These are phyloP conservation scores for Amaranthus palmeri DNA, from an alignment of 148 eudicot species.

Conservation along the genomic window DNA sequence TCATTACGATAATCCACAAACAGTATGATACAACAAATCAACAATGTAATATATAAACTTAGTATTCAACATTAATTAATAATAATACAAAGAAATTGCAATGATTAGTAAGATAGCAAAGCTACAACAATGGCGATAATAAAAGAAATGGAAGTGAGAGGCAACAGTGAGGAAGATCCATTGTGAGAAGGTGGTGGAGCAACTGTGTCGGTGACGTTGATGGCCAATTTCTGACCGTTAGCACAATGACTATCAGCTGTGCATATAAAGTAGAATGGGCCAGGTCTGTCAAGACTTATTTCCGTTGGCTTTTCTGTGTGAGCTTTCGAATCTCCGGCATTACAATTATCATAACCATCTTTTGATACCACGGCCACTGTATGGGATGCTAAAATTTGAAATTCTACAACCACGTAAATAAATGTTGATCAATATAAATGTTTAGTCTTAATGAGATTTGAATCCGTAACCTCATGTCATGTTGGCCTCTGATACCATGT, in stretches of 20 bases:
- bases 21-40: too few relatives aligned
- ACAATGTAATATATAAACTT: too few relatives aligned
- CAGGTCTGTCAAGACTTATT: slow-evolving; percentile 27
- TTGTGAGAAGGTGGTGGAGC: background rate
- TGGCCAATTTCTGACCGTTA: slow-evolving; percentile 39
- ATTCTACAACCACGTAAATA: slow-evolving; percentile 11
- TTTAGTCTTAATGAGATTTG: too few relatives aligned
- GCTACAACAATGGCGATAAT: slow-evolving; percentile 4
- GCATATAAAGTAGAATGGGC: slow-evolving; percentile 39
- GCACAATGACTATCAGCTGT: slow-evolving; percentile 32
- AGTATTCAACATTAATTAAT: too few relatives aligned
- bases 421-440: too few relatives aligned
- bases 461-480: too few relatives aligned
- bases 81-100: background rate
- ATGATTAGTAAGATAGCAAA: background rate
- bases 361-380: slow-evolving; percentile 12
- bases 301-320: slow-evolving; percentile 26
- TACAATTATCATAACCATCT: slow-evolving; percentile 13
- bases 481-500: too few relatives aligned
- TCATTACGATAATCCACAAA: too few relatives aligned
- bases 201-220: slow-evolving; percentile 24
- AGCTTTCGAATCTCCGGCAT: background rate
- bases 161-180: background rate
- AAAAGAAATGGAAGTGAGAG: slow-evolving; percentile 6
- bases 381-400: background rate